A percentile compares a stretch with the other conserved stretches of the same genome.
Evolutionary conservation across 2,329 filamentous ascomycete genomes (phyloP).

Genomic region (Coccinonectria pachysandricola): DNA sequence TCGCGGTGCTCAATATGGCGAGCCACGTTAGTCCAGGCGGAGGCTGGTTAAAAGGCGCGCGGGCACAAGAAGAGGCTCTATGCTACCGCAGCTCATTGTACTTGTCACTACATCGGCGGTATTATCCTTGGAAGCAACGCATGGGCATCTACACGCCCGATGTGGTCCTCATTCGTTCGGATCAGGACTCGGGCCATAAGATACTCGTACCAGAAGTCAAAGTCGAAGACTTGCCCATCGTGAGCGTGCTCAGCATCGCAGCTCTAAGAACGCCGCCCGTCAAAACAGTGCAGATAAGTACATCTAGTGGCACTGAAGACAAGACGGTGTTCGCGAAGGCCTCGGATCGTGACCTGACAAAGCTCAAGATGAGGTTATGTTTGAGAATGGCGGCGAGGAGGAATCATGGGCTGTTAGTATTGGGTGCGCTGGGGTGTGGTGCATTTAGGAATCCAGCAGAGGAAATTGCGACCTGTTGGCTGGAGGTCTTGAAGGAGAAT

Average conservation of each 20-base stretch:
- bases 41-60: constrained; percentile 49
- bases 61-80: constrained; percentile 60
- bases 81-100: constrained; percentile 52
- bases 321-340: constrained; percentile 29
- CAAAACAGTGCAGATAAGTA: constrained; percentile 8
- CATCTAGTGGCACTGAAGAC: constrained; percentile 14
- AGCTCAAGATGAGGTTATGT: constrained; percentile 51
- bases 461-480: constrained; percentile 54
- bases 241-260: constrained; percentile 52
- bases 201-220: constrained; percentile 30
- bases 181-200: constrained; percentile 33
- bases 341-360: constrained; percentile 42
- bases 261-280: constrained; percentile 36
- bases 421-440: constrained; percentile 62
- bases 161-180: constrained; percentile 47
- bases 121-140: constrained; percentile 43
- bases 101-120: constrained; percentile 32
- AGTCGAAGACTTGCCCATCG: constrained; percentile 32
- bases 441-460: constrained; percentile 52
- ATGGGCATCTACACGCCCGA: constrained; percentile 49
- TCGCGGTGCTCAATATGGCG: constrained; percentile 59
- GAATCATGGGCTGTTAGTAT: constrained; percentile 47
- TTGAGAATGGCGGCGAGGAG: constrained; percentile 49
- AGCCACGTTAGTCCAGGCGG: constrained; percentile 49
- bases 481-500: constrained; percentile 45